Percentiles rank a stretch among this genome's conserved stretches.
These are phyloP conservation scores for Mrakia blollopis DNA, from an alignment of 768 basidiomycete genomes.

Conservation along the genomic window DNA sequence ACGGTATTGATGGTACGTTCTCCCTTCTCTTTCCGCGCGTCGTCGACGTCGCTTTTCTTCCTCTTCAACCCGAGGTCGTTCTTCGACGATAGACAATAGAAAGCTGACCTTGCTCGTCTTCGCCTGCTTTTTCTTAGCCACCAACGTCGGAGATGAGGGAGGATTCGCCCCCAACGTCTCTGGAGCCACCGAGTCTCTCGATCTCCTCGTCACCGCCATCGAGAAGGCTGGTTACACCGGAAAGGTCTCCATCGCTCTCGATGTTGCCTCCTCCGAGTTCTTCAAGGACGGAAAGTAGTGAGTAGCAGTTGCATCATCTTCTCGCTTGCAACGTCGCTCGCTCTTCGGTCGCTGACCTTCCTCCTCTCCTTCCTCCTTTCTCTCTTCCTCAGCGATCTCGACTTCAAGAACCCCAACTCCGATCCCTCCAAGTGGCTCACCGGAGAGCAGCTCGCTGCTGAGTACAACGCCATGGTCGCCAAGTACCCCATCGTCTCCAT, in stretches of 20 bases:
- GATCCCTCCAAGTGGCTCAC: conserved; percentile 95
- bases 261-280: conserved; percentile 98
- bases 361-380: neutral
- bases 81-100: no score
- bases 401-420: conserved; percentile 98
- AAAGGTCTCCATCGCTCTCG: conserved; percentile 97
- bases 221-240: conserved; percentile 97
- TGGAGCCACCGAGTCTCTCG: conserved; percentile 94
- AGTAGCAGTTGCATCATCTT: conserved; percentile 12
- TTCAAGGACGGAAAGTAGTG: conserved; percentile 98
- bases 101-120: neutral
- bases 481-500: conserved; percentile 56
- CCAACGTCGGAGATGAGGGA: conserved; percentile 99
- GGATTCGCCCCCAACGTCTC: conserved; percentile 98
- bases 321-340: no score
- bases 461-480: conserved; percentile 71
- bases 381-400: neutral
- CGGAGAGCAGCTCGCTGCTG: conserved; percentile 83
- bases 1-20: conserved; percentile 89
- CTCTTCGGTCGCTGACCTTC: neutral
- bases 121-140: conserved; percentile 54
- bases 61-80: conserved; percentile 16
- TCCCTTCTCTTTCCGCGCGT: neutral
- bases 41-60: neutral
- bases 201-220: conserved; percentile 92